Evolutionary conservation across 257 asterid species (phyloP).

Genomic region (Rubia yunnanensis): DNA sequence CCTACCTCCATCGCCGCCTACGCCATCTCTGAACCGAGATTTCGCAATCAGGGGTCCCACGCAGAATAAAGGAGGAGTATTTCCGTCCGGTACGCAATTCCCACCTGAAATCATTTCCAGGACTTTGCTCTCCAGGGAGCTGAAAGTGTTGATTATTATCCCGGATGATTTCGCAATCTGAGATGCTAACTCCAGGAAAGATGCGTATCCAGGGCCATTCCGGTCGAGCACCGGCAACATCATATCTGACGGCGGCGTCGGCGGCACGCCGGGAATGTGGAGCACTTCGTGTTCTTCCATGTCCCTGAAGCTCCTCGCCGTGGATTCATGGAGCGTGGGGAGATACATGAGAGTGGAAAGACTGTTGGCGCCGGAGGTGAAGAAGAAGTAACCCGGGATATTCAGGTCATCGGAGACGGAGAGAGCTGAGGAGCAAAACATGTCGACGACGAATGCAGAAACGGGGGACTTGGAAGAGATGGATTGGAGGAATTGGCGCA

Average conservation of each 20-base stretch:
- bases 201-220: constrained; percentile 12
- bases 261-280: constrained; percentile 37
- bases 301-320: constrained; percentile 29
- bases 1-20: constrained; percentile 9
- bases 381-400: constrained; percentile 38
- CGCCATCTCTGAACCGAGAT: not conserved
- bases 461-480: constrained; percentile 17
- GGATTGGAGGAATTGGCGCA: constrained; percentile 33
- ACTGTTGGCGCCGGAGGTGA: constrained; percentile 36
- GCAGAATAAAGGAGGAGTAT: constrained; percentile 46
- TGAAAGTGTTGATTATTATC: constrained; percentile 41
- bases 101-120: constrained; percentile 32
- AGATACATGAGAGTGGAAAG: constrained; percentile 26
- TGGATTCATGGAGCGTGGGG: constrained; percentile 20
- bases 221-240: constrained; percentile 27
- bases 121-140: constrained; percentile 23
- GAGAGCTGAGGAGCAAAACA: constrained; percentile 35
- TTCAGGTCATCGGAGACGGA: constrained; percentile 23
- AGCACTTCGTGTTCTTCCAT: constrained; percentile 19
- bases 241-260: constrained; percentile 39
- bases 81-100: constrained; percentile 25
- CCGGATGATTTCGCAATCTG: constrained; percentile 24
- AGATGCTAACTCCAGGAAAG: constrained; percentile 16
- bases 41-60: constrained; percentile 47
- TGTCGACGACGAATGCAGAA: constrained; percentile 46